Conservation (phyloP, 1,139 yeast species). For the Hansenula sp. region DNA sequence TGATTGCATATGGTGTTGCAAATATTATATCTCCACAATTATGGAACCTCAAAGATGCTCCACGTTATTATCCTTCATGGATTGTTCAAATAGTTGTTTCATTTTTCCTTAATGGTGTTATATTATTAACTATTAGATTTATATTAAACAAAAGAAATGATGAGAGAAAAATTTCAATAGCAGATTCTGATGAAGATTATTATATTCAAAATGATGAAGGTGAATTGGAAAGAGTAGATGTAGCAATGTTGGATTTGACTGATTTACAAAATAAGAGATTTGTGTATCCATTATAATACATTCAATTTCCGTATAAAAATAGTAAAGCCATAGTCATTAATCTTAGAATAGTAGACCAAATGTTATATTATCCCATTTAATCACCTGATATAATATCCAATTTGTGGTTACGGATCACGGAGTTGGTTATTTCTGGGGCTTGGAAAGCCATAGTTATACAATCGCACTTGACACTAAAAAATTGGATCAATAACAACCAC, state of each 20-base stretch:
- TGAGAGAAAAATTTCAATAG: constrained; percentile 20
- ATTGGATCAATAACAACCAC: too few species aligned
- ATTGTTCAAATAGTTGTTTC: constrained; percentile 29
- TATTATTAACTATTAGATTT: constrained; percentile 26
- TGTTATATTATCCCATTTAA: too few species aligned
- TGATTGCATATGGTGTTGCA: constrained; percentile 20
- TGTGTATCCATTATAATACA: constrained; percentile 33
- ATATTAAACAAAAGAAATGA: constrained; percentile 30
- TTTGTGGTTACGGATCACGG: too few species aligned
- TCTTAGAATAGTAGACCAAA: too few species aligned
- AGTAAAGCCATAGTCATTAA: too few species aligned
- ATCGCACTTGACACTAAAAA: too few species aligned
- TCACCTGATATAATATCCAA: too few species aligned
- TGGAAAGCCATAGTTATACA: too few species aligned
- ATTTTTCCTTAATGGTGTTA: constrained; percentile 27
- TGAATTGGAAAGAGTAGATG: constrained; percentile 29
- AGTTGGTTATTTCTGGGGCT: too few species aligned
- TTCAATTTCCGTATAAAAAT: too few species aligned
- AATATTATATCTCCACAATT: constrained; percentile 26
- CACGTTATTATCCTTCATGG: constrained; percentile 28
- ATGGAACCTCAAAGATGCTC: constrained; percentile 21
- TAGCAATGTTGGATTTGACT: constrained; percentile 40
- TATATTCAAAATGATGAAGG: constrained; percentile 13
- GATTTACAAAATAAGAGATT: constrained; percentile 40
- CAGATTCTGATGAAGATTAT: constrained; percentile 8